Percentiles rank a stretch among this genome's conserved stretches.
These are phyloP conservation scores for Leishmania braziliensis DNA, from an alignment of 208 protist species.

Conservation along the genomic window DNA sequence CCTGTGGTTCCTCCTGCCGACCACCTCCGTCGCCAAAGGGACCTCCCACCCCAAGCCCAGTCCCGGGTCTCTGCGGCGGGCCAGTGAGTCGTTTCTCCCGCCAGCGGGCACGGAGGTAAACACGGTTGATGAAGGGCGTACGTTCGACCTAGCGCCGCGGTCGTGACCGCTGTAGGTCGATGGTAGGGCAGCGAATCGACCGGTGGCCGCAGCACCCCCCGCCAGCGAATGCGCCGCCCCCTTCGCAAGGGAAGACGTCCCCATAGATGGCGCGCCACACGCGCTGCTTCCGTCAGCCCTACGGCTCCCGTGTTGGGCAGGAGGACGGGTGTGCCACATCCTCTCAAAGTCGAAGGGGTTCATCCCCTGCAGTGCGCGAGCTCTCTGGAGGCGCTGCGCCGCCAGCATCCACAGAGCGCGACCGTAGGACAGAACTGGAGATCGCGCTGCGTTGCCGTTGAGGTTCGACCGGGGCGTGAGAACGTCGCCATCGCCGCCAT, in stretches of 20 bases:
- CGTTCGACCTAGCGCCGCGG: not conserved
- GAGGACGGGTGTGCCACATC: not conserved
- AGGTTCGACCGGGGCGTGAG: not conserved
- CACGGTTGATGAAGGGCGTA: not conserved
- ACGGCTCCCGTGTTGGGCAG: not conserved
- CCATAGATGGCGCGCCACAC: not conserved
- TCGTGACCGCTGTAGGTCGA: not conserved
- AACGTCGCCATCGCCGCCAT: not conserved
- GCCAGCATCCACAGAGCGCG: constrained; percentile 79
- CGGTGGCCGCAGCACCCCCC: not conserved
- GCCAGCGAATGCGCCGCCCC: not conserved
- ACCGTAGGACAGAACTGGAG: constrained; percentile 50
- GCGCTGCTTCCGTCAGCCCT: not conserved
- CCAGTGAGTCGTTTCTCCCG: not conserved
- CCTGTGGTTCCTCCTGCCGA: not conserved
- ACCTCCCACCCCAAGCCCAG: not conserved
- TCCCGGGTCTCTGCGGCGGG: not conserved
- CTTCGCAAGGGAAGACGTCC: not conserved
- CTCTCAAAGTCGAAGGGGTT: constrained; percentile 38
- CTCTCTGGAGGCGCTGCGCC: constrained; percentile 43
- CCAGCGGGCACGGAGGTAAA: not conserved
- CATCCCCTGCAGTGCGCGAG: constrained; percentile 32
- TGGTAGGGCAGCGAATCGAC: not conserved
- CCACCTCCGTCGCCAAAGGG: not conserved
- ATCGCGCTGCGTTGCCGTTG: not conserved